These are phyloP conservation scores for Globisporangium alternatum DNA, from an alignment of 352 stramenopile species.

Conservation along the genomic window DNA sequence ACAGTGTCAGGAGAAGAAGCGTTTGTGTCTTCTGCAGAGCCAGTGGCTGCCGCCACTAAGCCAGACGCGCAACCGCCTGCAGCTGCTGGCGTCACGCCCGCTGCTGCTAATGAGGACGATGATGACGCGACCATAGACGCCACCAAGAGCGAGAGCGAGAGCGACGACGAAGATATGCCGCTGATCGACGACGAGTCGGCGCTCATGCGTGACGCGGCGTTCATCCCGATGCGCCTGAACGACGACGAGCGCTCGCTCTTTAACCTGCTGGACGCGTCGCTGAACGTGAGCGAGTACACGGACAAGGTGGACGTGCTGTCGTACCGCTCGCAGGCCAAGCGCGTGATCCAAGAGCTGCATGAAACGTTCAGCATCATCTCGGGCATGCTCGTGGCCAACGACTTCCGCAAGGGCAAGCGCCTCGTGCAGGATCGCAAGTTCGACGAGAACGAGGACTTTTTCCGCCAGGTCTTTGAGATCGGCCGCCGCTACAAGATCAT, in stretches of 20 bases:
- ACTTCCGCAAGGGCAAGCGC: constrained; percentile 59
- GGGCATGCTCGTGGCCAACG: constrained; percentile 51
- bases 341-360: constrained; percentile 68
- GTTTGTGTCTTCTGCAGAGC: neutral
- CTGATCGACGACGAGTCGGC: constrained; percentile 17
- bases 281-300: constrained; percentile 91
- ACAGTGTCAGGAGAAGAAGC: constrained; percentile 6
- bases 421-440: constrained; percentile 62
- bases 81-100: neutral
- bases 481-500: constrained; percentile 94
- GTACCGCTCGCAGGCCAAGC: constrained; percentile 66
- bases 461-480: constrained; percentile 87
- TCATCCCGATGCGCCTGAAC: constrained; percentile 68
- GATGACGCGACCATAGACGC: constrained; percentile 16
- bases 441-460: constrained; percentile 76
- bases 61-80: neutral
- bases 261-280: constrained; percentile 70
- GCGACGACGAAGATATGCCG: constrained; percentile 27
- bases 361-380: constrained; percentile 66
- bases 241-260: constrained; percentile 71
- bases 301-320: constrained; percentile 90
- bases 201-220: constrained; percentile 41
- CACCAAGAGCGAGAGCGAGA: constrained; percentile 28
- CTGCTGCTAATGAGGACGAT: constrained; percentile 20
- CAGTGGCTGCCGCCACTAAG: neutral